phyloP scores from a whole-genome alignment of 176 grass and related monocot species.

The Luzula sylvatica region DNA sequence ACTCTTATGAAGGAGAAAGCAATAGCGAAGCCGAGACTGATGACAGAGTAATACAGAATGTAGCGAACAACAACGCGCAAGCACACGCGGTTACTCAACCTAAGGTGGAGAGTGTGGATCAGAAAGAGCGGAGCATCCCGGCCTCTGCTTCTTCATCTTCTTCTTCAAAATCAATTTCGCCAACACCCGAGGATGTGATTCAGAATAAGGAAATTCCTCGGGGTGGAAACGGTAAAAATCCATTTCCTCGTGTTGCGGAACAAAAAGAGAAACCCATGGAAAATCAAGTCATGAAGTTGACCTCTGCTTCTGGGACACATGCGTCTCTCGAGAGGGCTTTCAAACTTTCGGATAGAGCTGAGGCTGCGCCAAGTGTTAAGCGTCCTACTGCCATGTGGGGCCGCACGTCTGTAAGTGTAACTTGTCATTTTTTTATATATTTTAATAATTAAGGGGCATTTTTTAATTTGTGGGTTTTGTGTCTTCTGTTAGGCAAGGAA shows the following conservation, averaged over 20 bases:
- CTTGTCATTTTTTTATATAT: conserved; percentile 10
- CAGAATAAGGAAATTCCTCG: not conserved
- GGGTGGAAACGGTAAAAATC: not conserved
- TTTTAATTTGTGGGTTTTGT: not conserved
- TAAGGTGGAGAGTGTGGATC: not conserved
- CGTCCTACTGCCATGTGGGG: conserved; percentile 51
- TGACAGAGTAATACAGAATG: conserved; percentile 48
- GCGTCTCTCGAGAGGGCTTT: conserved; percentile 1
- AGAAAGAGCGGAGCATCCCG: not conserved
- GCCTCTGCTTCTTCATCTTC: conserved; percentile 7
- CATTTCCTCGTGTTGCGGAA: conserved; percentile 1
- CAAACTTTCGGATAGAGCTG: conserved; percentile 9
- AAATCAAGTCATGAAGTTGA: conserved; percentile 3
- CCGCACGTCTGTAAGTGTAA: conserved; percentile 78
- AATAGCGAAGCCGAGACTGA: conserved; percentile 26
- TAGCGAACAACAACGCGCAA: not conserved
- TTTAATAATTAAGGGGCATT: no score
- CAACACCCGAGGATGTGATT: not conserved
- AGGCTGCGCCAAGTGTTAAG: no score
- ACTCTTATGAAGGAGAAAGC: conserved; percentile 19
- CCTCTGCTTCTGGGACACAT: conserved; percentile 2
- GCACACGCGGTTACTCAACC: not conserved
- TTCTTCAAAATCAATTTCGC: not conserved
- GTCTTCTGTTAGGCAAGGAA: conserved; percentile 67
- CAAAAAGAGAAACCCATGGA: not conserved